A percentile compares a stretch with the other conserved stretches of the same genome.
phyloP scores from a whole-genome alignment of 2,329 filamentous ascomycete genomes.

The Aspergillus sp. region DNA sequence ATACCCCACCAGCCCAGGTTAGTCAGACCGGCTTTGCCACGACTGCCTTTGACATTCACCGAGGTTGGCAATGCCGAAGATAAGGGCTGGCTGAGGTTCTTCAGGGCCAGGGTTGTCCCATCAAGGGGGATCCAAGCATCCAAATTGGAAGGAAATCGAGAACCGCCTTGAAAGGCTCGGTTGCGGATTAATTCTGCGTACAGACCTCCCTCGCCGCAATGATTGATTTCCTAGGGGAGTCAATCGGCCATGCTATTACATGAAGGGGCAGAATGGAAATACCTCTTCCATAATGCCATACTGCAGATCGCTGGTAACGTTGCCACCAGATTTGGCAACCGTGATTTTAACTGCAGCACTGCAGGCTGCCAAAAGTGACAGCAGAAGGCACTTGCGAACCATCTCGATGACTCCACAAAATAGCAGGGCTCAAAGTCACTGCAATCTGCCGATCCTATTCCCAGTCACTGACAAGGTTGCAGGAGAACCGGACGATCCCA shows the following conservation, averaged over 20 bases:
- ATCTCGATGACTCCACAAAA: constrained; percentile 11
- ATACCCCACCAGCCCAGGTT: constrained; percentile 56
- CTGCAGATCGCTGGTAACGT: constrained; percentile 26
- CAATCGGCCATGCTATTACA: background rate
- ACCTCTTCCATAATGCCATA: constrained; percentile 36
- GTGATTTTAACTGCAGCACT: constrained; percentile 27
- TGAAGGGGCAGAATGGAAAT: background rate
- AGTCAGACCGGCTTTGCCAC: constrained; percentile 47
- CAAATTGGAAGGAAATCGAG: constrained; percentile 28
- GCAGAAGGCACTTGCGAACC: constrained; percentile 22
- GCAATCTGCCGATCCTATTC: constrained; percentile 12
- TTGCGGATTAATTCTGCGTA: constrained; percentile 38
- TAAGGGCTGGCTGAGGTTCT: constrained; percentile 41
- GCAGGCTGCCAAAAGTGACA: constrained; percentile 26
- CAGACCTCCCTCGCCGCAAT: constrained; percentile 34
- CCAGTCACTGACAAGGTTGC: background rate
- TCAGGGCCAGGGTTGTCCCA: constrained; percentile 32
- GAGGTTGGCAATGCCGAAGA: constrained; percentile 47
- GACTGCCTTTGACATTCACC: constrained; percentile 41
- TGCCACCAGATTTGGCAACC: constrained; percentile 30
- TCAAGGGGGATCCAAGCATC: constrained; percentile 33
- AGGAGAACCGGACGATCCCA: background rate
- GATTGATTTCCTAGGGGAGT: constrained; percentile 28
- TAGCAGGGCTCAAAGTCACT: background rate
- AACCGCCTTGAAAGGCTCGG: constrained; percentile 35